Evolutionary conservation across 768 basidiomycete species (phyloP), one percentile per base, ranked within the genome.

Genomic region (Ramaria sp.): DNA sequence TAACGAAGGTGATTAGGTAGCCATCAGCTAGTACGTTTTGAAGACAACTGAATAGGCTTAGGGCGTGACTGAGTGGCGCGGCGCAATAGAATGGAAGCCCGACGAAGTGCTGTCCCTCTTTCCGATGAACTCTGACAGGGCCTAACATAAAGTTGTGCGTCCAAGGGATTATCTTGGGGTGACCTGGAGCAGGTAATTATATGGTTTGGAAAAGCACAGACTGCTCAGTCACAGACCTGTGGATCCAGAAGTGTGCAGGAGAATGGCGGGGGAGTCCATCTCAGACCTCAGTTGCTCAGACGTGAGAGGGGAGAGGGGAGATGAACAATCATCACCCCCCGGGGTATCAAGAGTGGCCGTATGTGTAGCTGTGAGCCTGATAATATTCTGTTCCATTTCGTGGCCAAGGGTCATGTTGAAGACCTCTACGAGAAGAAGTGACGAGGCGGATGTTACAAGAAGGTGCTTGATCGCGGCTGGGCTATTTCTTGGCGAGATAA

Each of bases 401-500:
- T 11, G 15, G 15, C 9, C 27, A 30, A 37, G n/a, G 11, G 27
- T 30, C 7, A 9, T 11, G 27, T 7, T n/a, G 34, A 20, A 27
- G 30, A 7, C 50, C 10, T 54, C 53, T 51, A 48, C 34, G 17
- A 54, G 42, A 13, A 54, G 37, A n/a, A 39, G 38, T 7, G 24
- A n/a, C n/a, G n/a, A n/a, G n/a, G n/a, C n/a, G n/a, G n/a, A n/a
- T n/a, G n/a, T n/a, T n/a, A n/a, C n/a, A n/a, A n/a, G n/a, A n/a
- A n/a, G n/a, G n/a, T n/a, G n/a, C n/a, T n/a, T n/a, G n/a, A n/a
- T n/a, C n/a, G n/a, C n/a, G n/a, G n/a, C n/a, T n/a, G n/a, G n/a
- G n/a, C n/a, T n/a, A n/a, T n/a, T n/a, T n/a, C n/a, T 13, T 10
- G 53, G 53, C 17, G 53, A 54, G 20, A 54, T 54, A 19, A 46